These are phyloP conservation scores for Trichosphaerium sp. DNA, from an alignment of 78 protist species.

Conservation along the genomic window DNA sequence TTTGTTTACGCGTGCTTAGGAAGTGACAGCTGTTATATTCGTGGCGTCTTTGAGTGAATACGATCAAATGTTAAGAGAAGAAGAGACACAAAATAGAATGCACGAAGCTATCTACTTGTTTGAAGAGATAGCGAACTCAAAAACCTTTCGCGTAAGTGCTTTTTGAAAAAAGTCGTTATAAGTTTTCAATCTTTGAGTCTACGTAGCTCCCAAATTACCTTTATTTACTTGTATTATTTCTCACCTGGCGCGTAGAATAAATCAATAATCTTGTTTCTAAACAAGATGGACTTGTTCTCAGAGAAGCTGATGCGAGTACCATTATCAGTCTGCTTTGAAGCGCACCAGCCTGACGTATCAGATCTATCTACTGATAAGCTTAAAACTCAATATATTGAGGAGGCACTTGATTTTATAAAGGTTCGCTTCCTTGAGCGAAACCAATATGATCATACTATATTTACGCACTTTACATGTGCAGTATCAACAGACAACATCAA, in stretches of 20 bases:
- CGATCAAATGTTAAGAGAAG: constrained; percentile 55
- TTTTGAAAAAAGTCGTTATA: no score
- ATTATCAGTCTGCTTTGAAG: constrained; percentile 58
- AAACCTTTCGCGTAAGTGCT: constrained; percentile 49
- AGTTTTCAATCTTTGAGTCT: no score
- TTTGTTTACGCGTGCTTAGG: no score
- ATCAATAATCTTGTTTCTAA: constrained; percentile 53
- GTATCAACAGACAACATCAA: constrained; percentile 59
- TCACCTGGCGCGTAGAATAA: constrained; percentile 4
- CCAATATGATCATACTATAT: constrained; percentile 40
- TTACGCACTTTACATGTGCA: constrained; percentile 67
- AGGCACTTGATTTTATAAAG: constrained; percentile 37
- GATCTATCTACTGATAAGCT: neutral
- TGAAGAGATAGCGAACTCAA: constrained; percentile 59
- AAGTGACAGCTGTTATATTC: constrained; percentile 71
- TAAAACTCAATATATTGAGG: neutral
- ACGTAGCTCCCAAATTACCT: no score
- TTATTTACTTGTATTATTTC: no score
- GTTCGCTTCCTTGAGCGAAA: constrained; percentile 32
- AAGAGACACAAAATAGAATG: constrained; percentile 57
- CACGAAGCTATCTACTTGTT: constrained; percentile 49
- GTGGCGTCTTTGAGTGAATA: constrained; percentile 52
- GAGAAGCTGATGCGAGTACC: constrained; percentile 61
- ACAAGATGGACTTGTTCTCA: constrained; percentile 70
- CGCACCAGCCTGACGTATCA: constrained; percentile 26